These are phyloP conservation scores for Boletus subcaerulescens DNA, from an alignment of 768 basidiomycete species.

Conservation along the genomic window DNA sequence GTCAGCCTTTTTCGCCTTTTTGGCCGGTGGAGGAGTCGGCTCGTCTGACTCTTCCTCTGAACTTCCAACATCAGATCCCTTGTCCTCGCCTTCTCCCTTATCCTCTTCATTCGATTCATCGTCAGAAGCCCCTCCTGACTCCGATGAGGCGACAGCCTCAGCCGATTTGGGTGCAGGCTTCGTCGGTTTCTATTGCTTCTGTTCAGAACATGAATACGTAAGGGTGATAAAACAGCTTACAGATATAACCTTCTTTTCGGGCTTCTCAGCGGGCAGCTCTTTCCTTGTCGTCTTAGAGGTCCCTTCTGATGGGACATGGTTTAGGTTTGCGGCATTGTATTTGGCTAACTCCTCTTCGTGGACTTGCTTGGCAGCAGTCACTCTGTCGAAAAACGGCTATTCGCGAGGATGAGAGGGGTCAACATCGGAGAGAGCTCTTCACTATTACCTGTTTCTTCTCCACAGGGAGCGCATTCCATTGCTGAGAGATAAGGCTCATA, in stretches of 20 bases:
- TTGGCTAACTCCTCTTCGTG: constrained; percentile 63
- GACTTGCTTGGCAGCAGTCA: constrained; percentile 56
- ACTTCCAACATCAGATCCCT: constrained; percentile 20
- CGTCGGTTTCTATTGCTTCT: constrained; percentile 20
- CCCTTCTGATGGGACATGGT: constrained; percentile 47
- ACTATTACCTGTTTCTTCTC: constrained; percentile 71
- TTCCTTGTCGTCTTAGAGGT: constrained; percentile 33
- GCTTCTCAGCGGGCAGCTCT: constrained; percentile 26
- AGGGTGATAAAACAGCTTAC: constrained; percentile 17
- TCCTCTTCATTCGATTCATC: constrained; percentile 28
- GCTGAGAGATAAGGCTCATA: constrained; percentile 63
- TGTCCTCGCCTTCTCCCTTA: constrained; percentile 14
- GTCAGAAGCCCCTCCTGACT: constrained; percentile 29
- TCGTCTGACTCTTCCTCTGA: constrained; percentile 27
- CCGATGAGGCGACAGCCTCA: constrained; percentile 25
- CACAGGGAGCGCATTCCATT: constrained; percentile 67
- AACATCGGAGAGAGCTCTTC: neutral
- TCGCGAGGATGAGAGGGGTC: neutral
- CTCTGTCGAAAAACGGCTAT: constrained; percentile 37
- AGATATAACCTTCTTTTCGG: constrained; percentile 22
- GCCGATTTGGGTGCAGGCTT: constrained; percentile 26
- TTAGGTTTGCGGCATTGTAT: constrained; percentile 56
- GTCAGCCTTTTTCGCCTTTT: constrained; percentile 28
- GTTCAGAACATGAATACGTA: constrained; percentile 16
- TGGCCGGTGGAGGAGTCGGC: constrained; percentile 29